Base-by-base conservation (phyloP, 371 early-diverging fungal genomes). In the Mortierella sp. region DNA sequence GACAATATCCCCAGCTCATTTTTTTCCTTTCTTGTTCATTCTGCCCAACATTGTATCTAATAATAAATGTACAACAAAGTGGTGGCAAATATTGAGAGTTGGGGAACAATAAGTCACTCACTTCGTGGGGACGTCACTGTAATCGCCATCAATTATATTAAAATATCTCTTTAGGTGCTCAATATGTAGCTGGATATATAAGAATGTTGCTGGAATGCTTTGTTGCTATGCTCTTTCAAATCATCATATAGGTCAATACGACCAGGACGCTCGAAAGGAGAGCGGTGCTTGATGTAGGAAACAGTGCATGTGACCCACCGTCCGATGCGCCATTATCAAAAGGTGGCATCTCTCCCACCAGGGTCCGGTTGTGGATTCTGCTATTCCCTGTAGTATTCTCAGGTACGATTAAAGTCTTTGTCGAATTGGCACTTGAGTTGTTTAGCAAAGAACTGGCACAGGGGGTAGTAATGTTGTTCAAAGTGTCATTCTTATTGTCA, bases 221-320 rank as follows among this genome's bases (percentile, higher is more conserved):
- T 58, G 0, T 22, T 22, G 19, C 3, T 22, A 29, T 43, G 23
- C 28, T 53, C 53, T 53, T 23, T 53, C 45, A 68, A 34, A 51
- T 32, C 31, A 58, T 45, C 53, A 64, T 58, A 58, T 64, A 70
- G 19, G 70, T 58, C 49, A 64, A 58, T 9, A 34, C 58, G 32
- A 42, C 64, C 40, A 70, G 59, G 15, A 40, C 40, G 7, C 29
- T 53, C 13, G 65, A 60, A 4, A 60, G 12, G 29, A 60, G 40
- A 7, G 42, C 53, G 6, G 31, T 53, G 8, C 45, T 26, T 28
- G 47, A 40, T 5, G n/a, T 13, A n/a, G 45, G 55, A 26, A 61
- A 26, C 22, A 47, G 12, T 17, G 59, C 22, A 28, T 32, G 35
- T 3, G 53, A 15, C 5, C 17, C 19, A 7, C 9, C 47, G 2